Base-by-base conservation (phyloP, 1,284 basidiomycete genomes). In the Mycosarcoma maydis region DNA sequence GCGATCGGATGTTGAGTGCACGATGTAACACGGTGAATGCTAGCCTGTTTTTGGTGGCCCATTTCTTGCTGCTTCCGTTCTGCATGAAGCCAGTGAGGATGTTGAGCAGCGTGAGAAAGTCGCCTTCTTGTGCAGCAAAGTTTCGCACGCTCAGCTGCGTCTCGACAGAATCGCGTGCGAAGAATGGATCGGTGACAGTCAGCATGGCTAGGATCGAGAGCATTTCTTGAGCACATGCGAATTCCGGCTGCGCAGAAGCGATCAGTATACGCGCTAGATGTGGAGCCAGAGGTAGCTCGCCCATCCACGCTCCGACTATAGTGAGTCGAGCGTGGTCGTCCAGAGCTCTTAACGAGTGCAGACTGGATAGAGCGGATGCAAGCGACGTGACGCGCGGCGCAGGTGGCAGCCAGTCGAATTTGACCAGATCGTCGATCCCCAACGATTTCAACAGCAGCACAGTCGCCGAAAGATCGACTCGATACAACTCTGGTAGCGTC, bases 61-160 rank as follows among this genome's bases (percentile, higher is more conserved):
- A 98, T 8, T 88, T 87, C 1, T 90, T 89, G 87, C 85, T 85
- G 3, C 90, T 90, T 27, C 86, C 87, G 0, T n/a, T n/a, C n/a
- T 44, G 78, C 87, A 87, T 86, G 82, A 98, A 99, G 0, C 92
- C 92, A 74, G 96, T 95, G 84, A 93, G 98, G 4, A 92, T 92
- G 82, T 97, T 98, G 22, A 97, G 82, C 6, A 94, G 84, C 2
- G 94, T 97, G 6, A 97, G 84, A 80, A 95, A 92, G 78, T 98
- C 94, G 70, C 96, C 96, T 87, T 99, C 94, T 82, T 96, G 92
- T 0, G 94, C 93, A 0, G 92, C 95, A 76, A 98, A 98, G 78
- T 96, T 95, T 50, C 95, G 85, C 44, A 92, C 86, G 81, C 95
- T 92, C 9, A 98, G 84, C 82, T 96, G 92, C 9, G 90, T 92